Evolutionary conservation across 2,329 filamentous ascomycete genomes (phyloP).

Genomic region (Colletotrichum lini): DNA sequence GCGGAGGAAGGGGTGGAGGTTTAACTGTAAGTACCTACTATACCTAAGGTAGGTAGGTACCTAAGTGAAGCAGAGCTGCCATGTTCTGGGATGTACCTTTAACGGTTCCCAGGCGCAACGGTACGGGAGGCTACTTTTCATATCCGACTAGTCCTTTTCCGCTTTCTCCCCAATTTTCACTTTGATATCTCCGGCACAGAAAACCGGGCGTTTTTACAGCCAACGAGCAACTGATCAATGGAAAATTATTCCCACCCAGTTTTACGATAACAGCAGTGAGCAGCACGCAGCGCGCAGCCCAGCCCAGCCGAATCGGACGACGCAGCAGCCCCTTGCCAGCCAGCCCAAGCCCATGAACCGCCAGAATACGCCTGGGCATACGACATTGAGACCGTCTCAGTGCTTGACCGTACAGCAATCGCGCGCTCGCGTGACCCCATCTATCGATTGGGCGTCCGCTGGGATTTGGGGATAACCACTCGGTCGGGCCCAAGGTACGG

Average conservation of each 20-base stretch:
- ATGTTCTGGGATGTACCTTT: not conserved
- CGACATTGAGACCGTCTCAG: constrained; percentile 1
- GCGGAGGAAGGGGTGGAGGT: not conserved
- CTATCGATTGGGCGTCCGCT: constrained; percentile 9
- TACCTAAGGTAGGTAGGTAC: too few relatives aligned
- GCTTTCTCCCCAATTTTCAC: constrained; percentile 2
- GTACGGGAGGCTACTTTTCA: constrained; percentile 19
- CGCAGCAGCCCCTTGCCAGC: constrained; percentile 15
- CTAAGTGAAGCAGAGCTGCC: not conserved
- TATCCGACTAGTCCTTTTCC: constrained; percentile 19
- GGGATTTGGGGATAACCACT: constrained; percentile 12
- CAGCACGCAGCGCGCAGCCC: constrained; percentile 17
- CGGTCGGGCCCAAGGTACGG: constrained; percentile 10
- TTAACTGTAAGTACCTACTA: not conserved
- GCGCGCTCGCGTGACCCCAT: not conserved
- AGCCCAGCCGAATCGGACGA: constrained; percentile 28
- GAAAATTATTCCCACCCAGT: constrained; percentile 27
- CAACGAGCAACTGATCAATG: constrained; percentile 27
- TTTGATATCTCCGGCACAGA: constrained; percentile 10
- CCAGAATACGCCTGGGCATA: constrained; percentile 25
- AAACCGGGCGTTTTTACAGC: constrained; percentile 20
- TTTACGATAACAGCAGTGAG: constrained; percentile 30
- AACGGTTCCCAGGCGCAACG: not conserved
- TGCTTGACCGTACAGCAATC: not conserved
- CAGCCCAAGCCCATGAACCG: constrained; percentile 6